Base-by-base conservation (phyloP, 1,284 basidiomycete genomes). In the Fereydounia khargensis region DNA sequence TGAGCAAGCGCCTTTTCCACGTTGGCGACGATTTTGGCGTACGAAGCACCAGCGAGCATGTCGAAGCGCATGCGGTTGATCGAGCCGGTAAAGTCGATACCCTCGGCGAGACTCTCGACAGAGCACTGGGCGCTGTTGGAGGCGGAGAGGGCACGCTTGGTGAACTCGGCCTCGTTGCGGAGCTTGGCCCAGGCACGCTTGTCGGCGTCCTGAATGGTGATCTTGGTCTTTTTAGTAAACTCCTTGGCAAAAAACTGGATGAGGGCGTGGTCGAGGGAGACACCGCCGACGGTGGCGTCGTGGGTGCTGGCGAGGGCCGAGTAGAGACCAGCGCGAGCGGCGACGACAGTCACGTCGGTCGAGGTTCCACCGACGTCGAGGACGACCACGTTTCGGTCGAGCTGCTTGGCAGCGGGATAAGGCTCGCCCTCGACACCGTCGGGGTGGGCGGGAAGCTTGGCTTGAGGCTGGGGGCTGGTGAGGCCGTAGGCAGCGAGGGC, bases 171-270 rank as follows among this genome's bases (percentile, higher is more conserved):
- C 16, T 92, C 91, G 40, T 97, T 85, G 21, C 88, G 83, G 31
- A 98, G 84, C 77, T 95, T 96, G 39, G 91, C 89, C 75, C 91
- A 88, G 4, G 94, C 91, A 18, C 95, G 88, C 72, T 85, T 83
- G 48, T 77, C 73, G 21, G 59, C 30, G 13, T 69, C 69, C 39
- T 57, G 68, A 30, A 96, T 81, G 0, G 85, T 79, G 19, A 84
- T 82, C 78, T 92, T 92, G 30, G 87, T 91, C 81, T 97, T 98
- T 78, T 97, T 97, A 43, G 89, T 89, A 77, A 98, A 98, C 71
- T 98, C 94, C 76, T 92, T 88, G 43, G 89, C 85, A 77, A 98
- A 96, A 81, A 88, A 89, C 52, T 87, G 85, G 79, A 96, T 84
- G 33, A 97, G 82, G 64, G 86, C 84, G 46, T 84, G 82, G 78